These are phyloP conservation scores for Brettanomyces anomalus DNA, from an alignment of 805 yeast species.

Conservation along the genomic window DNA sequence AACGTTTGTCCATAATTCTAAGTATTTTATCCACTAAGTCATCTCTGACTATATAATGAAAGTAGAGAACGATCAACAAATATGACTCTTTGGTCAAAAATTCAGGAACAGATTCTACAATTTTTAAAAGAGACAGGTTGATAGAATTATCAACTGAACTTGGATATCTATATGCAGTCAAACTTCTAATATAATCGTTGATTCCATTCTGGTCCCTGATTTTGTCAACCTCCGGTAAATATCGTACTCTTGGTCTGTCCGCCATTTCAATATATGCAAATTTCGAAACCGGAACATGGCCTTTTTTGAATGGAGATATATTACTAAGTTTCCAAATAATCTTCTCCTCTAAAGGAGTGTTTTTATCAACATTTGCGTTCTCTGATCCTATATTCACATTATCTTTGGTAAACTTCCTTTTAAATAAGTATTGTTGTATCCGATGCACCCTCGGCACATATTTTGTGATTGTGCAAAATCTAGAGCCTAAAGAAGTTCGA, in stretches of 20 bases:
- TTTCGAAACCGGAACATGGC: constrained; percentile 5
- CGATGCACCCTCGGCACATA: too few species aligned
- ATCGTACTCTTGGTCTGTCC: constrained; percentile 10
- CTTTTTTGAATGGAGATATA: too few species aligned
- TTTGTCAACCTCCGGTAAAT: constrained; percentile 13
- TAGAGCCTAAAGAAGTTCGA: too few species aligned
- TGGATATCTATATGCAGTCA: constrained; percentile 14
- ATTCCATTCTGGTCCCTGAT: constrained; percentile 4
- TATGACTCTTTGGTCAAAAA: constrained; percentile 14
- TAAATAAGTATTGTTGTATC: too few species aligned
- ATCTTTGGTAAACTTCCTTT: too few species aligned
- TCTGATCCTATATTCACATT: too few species aligned
- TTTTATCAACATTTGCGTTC: too few species aligned
- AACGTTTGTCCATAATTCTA: constrained; percentile 13
- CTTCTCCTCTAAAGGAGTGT: too few species aligned
- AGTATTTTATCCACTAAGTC: constrained; percentile 10
- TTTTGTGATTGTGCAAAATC: too few species aligned
- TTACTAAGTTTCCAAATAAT: too few species aligned
- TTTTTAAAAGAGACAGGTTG: constrained; percentile 7
- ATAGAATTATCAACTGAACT: constrained; percentile 6
- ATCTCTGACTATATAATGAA: constrained; percentile 15
- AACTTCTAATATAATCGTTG: constrained; percentile 11
- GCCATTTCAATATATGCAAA: constrained; percentile 14
- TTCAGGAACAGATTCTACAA: constrained; percentile 10
- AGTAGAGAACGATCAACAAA: constrained; percentile 9